Base-by-base conservation (phyloP, 163 green algal genomes). In the Scenedesmus sp. region DNA sequence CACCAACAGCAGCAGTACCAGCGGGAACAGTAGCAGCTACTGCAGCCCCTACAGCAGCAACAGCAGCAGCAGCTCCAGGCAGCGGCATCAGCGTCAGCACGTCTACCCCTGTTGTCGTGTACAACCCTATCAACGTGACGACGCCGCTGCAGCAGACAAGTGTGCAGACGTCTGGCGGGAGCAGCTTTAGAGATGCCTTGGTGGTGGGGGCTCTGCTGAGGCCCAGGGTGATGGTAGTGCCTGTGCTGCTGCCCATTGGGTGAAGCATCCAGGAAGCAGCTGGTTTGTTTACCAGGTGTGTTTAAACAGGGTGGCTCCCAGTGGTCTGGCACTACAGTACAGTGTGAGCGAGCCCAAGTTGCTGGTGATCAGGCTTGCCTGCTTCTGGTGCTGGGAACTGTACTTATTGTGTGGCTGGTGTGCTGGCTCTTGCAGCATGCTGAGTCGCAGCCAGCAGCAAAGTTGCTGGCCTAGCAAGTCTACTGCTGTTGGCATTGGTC, bases 121-220 rank as follows among this genome's bases (percentile, higher is more conserved):
- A 70, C 52, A 84, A 84, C 54, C 86, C 86, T 1, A 90, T 90
- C 86, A 90, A 90, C 13, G 86, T 90, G 66, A 84, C 66, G 10
- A 84, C 86, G n/a, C 86, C 85, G 26, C 64, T 84, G 76, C 54
- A 64, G 66, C 86, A 90, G 86, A 90, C 86, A 7, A 67, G 34
- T 46, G 85, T 89, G 85, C 85, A 89, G 85, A 56, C 34, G 64
- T 46, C 85, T n/a, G 85, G 85, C 62, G 26, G 26, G 7, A 23
- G 20, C 18, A 64, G 59, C 12, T n/a, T 84, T 2, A 46, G 0
- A 54, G 67, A 84, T 15, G 64, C 34, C 2, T 62, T 83, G 66
- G 5, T 90, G 52, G 13, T 90, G 7, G 62, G 18, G 13, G 86
- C 86, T 10, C 52, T 59, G 15, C 18, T 66, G 7, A 55, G 67